Evolutionary conservation across 129 eudicot species (phyloP).

Genomic region (Escallonia rubra): DNA sequence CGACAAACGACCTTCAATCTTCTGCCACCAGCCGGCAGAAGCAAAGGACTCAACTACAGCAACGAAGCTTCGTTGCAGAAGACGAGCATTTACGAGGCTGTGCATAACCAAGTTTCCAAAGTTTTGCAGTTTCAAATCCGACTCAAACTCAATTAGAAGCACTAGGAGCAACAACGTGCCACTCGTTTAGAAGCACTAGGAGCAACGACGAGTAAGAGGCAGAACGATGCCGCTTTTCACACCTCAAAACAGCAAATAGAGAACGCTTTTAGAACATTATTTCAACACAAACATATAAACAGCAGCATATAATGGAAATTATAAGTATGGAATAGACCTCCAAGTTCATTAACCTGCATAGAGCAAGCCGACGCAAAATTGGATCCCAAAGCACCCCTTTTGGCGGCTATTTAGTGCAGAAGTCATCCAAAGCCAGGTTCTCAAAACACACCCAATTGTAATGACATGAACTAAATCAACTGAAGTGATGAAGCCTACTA

Average conservation of each 20-base stretch:
- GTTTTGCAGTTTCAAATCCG: conserved; percentile 18
- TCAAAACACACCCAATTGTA: conserved; percentile 34
- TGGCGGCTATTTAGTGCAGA: conserved; percentile 19
- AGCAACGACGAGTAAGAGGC: conserved; percentile 32
- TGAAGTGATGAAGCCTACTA: conserved; percentile 21
- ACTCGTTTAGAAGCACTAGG: conserved; percentile 12
- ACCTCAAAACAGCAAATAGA: conserved; percentile 45
- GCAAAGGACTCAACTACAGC: neutral
- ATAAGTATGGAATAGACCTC: conserved; percentile 41
- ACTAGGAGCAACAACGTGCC: conserved; percentile 25
- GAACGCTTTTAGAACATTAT: conserved; percentile 26
- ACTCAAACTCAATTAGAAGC: conserved; percentile 20
- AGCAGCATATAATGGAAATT: neutral
- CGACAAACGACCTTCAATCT: neutral
- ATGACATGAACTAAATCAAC: conserved; percentile 16
- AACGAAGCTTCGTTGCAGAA: conserved; percentile 8
- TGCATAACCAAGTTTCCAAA: neutral
- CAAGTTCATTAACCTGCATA: conserved; percentile 19
- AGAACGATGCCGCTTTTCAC: conserved; percentile 36
- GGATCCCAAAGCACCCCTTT: conserved; percentile 25
- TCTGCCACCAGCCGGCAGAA: conserved; percentile 1
- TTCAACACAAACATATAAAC: neutral
- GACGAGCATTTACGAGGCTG: neutral
- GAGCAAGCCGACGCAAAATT: conserved; percentile 19
- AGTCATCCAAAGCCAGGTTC: conserved; percentile 30